Conservation (phyloP, 2,329 filamentous ascomycete species). For the Epichloe amarillans region DNA sequence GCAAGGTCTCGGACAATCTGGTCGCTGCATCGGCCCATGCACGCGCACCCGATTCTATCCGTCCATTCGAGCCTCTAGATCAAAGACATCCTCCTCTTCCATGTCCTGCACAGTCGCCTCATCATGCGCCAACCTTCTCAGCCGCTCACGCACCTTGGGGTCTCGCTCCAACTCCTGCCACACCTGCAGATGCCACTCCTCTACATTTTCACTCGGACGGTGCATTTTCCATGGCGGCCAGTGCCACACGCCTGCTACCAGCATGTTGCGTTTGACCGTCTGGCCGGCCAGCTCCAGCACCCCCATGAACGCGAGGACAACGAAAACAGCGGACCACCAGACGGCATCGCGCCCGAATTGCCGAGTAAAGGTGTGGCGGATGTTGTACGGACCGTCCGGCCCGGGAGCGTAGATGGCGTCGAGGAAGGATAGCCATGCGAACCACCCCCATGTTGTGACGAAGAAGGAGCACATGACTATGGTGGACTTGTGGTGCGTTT, state of each 20-base stretch:
- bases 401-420: slow-evolving; percentile 42
- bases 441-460: slow-evolving; percentile 53
- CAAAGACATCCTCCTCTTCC: slow-evolving; percentile 9
- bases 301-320: slow-evolving; percentile 46
- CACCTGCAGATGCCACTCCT: slow-evolving; percentile 39
- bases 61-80: slow-evolving; percentile 3
- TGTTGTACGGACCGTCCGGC: slow-evolving; percentile 46
- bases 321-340: slow-evolving; percentile 63
- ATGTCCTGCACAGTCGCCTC: slow-evolving; percentile 16
- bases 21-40: neutral
- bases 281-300: slow-evolving; percentile 53
- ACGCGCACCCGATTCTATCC: neutral
- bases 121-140: slow-evolving; percentile 28
- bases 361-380: slow-evolving; percentile 50
- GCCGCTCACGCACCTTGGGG: slow-evolving; percentile 26
- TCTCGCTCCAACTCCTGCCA: slow-evolving; percentile 48
- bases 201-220: slow-evolving; percentile 23
- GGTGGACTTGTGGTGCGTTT: slow-evolving; percentile 62
- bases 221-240: slow-evolving; percentile 29
- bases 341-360: slow-evolving; percentile 53
- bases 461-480: slow-evolving; percentile 47
- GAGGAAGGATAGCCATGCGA: slow-evolving; percentile 61
- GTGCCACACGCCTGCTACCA: slow-evolving; percentile 33
- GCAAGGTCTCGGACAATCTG: too few species aligned
- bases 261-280: slow-evolving; percentile 30